Base-by-base conservation (phyloP, 352 stramenopile species). In the Pythium folliculosum region DNA sequence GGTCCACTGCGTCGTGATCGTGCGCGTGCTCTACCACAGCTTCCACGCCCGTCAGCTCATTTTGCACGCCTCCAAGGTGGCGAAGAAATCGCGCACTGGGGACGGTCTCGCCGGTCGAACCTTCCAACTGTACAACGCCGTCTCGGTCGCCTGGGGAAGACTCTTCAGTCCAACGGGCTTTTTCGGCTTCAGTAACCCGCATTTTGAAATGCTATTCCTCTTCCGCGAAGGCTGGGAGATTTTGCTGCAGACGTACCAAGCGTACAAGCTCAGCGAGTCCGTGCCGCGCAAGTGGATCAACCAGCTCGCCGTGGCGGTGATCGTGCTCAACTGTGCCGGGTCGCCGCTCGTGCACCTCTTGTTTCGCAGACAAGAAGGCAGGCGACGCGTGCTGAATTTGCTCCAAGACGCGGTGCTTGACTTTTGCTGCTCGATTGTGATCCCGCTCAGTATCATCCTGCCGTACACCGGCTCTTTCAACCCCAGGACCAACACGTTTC, bases 241-340 rank as follows among this genome's bases (percentile, higher is more conserved):
- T 27, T 2, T 61, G 0, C 27, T 69, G 47, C 70, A 77, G 49
- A 71, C 62, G 21, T 77, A 73, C 57, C 65, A 76, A 21, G 56
- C 60, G 19, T 66, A 66, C 44, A 30, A 65, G 21, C 30, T 76
- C 21, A 73, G 70, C 13, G n/a, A 22, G 22, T 64, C 37, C 0
- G 49, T 76, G 5, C 32, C 69, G 8, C 35, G 49, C 38, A 25
- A 55, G 48, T 76, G 60, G 70, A 65, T 76, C 57, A 76, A 76
- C 25, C 45, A 53, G 23, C 30, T 70, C 21, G 65, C 61, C 1
- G 70, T 70, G 10, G 52, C 38, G 3, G n/a, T 57, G 2, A 73
- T 71, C 32, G 56, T 66, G 16, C 23, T 67, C 27, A 73, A 70
- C 40, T 73, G 70, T 23, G 44, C 47, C 17, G 49, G 35, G 0